Evolutionary conservation across 169 alveolate species (phyloP), one percentile per base, ranked within the genome.

Genomic region (Cryptosporidium tyzzeri): DNA sequence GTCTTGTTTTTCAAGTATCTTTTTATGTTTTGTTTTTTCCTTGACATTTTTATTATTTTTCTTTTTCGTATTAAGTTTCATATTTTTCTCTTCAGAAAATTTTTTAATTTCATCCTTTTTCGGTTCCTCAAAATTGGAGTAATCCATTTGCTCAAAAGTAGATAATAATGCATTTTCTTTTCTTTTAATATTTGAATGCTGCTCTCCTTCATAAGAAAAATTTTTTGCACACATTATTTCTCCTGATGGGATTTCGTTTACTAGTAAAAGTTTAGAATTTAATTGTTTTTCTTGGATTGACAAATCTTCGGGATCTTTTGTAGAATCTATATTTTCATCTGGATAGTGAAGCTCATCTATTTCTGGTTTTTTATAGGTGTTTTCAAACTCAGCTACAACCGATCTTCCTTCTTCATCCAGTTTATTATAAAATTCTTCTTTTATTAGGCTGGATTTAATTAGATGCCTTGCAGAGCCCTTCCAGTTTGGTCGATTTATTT

Each of bases 391-490:
- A 26, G 50, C 69, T 23, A n/a, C 55, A 10, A 73, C 18, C 0
- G 89, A 62, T 21, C 89, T 59, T n/a, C 75, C 89, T 45, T 80
- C 89, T 0, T 80, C 89, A 39, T 80, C 89, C 31, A 62, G n/a
- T 39, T 62, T 37, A 12, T 62, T 48, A 12, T 45, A 23, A 5
- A 80, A 48, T 48, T 62, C 75, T 6, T 80, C 89, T 50, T 39
- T 80, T 16, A 65, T 12, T 9, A 18, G 4, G 0, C 41, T 80
- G 3, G 69, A 65, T 26, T 80, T 62, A 16, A 80, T 58, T 21
- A 80, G 41, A 29, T 39, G 61, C 4, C 16, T 59, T 8, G 89
- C 89, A 21, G 89, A 80, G 7, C 89, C 89, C 0, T 31, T 80
- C 89, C 89, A 80, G 33, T 80, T 80, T 23, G 89, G 89, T 8